Percentiles rank a stretch among this genome's conserved stretches.
phyloP scores from a whole-genome alignment of 805 yeast species.

The Candida nonsorbophila region DNA sequence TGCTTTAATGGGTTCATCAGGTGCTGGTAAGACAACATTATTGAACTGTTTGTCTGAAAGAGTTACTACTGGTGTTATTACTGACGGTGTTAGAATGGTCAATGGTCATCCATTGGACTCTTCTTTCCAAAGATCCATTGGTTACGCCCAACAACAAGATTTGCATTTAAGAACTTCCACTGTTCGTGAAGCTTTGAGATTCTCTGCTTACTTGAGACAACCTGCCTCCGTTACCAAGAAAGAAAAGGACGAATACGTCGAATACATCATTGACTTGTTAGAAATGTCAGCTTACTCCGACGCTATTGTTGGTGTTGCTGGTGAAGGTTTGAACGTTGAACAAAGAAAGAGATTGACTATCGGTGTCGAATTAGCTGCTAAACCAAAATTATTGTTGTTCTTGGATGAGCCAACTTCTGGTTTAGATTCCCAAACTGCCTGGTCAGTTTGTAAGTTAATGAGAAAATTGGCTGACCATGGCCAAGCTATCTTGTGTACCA shows the following conservation, averaged over 20 bases:
- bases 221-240: slow-evolving; percentile 48
- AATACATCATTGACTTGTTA: slow-evolving; percentile 57
- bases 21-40: slow-evolving; percentile 82
- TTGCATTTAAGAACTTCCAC: slow-evolving; percentile 64
- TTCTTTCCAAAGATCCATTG: slow-evolving; percentile 72
- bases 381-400: slow-evolving; percentile 31
- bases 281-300: slow-evolving; percentile 70
- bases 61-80: slow-evolving; percentile 62
- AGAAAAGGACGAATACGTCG: slow-evolving; percentile 66
- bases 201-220: slow-evolving; percentile 70
- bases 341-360: slow-evolving; percentile 37
- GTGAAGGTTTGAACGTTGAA: slow-evolving; percentile 50
- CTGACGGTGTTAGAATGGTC: slow-evolving; percentile 59
- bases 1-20: slow-evolving; percentile 82
- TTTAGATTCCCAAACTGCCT: slow-evolving; percentile 39
- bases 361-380: slow-evolving; percentile 38
- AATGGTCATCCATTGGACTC: slow-evolving; percentile 60
- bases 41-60: slow-evolving; percentile 70
- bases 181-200: slow-evolving; percentile 68
- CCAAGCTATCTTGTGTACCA: slow-evolving; percentile 48
- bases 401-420: slow-evolving; percentile 43
- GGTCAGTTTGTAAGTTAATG: slow-evolving; percentile 37
- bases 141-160: slow-evolving; percentile 81
- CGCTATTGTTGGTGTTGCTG: slow-evolving; percentile 75
- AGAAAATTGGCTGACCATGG: slow-evolving; percentile 37